phyloP scores from a whole-genome alignment of 306 rosid species.

The Sicyos baderoa region DNA sequence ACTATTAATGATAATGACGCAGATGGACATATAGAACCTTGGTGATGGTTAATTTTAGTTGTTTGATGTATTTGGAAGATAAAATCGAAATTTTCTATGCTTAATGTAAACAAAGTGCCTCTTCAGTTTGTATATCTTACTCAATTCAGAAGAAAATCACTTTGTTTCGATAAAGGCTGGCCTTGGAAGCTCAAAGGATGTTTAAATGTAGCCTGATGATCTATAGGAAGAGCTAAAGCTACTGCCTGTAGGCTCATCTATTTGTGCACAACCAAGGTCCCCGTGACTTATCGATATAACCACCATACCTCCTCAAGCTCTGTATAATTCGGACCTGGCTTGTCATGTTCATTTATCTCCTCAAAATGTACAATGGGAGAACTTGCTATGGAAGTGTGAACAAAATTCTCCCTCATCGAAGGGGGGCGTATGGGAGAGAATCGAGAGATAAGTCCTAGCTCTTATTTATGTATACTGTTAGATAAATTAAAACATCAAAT shows the following conservation, averaged over 20 bases:
- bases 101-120: background rate
- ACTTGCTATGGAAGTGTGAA: background rate
- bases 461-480: background rate
- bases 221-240: constrained; percentile 4
- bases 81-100: background rate
- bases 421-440: background rate
- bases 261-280: background rate
- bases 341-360: background rate
- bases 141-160: constrained; percentile 10
- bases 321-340: background rate
- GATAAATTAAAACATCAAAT: background rate
- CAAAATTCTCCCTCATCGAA: background rate
- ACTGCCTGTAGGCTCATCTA: background rate
- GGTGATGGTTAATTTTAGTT: constrained; percentile 42
- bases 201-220: background rate
- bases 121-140: background rate
- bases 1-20: constrained; percentile 28
- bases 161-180: background rate
- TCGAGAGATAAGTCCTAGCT: background rate
- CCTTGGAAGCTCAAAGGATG: background rate
- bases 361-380: background rate
- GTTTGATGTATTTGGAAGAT: background rate
- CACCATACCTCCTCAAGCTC: constrained; percentile 10
- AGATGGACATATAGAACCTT: constrained; percentile 39
- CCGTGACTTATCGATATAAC: background rate